Evolutionary conservation across 805 yeast genomes (phyloP).

Genomic region (Nakazawaea ishiwadae): DNA sequence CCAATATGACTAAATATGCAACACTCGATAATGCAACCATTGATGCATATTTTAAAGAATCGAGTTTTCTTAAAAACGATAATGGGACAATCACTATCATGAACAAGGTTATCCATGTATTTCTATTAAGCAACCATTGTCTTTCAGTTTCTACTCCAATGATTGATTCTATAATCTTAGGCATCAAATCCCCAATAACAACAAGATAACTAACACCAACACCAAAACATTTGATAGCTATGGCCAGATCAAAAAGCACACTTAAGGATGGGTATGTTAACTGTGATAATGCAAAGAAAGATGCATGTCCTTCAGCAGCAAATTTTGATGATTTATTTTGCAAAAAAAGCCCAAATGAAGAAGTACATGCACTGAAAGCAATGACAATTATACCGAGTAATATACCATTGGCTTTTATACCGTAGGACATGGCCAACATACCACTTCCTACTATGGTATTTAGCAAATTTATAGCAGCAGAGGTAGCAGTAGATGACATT

Average conservation of each 20-base stretch:
- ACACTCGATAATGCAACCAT: slow-evolving; percentile 79
- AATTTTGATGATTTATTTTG: slow-evolving; percentile 56
- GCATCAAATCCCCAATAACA: slow-evolving; percentile 68
- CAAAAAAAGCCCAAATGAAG: slow-evolving; percentile 56
- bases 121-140: slow-evolving; percentile 31
- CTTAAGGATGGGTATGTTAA: slow-evolving; percentile 57
- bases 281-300: slow-evolving; percentile 60
- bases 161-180: slow-evolving; percentile 43
- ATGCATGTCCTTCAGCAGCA: slow-evolving; percentile 55
- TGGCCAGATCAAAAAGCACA: slow-evolving; percentile 61
- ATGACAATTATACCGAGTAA: slow-evolving; percentile 36
- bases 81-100: slow-evolving; percentile 57
- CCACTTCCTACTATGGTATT: slow-evolving; percentile 55
- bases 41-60: slow-evolving; percentile 82
- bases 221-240: slow-evolving; percentile 68
- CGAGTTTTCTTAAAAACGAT: slow-evolving; percentile 69
- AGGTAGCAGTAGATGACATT: slow-evolving; percentile 33
- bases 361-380: slow-evolving; percentile 38
- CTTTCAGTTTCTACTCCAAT: slow-evolving; percentile 15
- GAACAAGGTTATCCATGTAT: slow-evolving; percentile 58
- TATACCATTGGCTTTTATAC: slow-evolving; percentile 48
- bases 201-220: slow-evolving; percentile 65
- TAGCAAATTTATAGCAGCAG: slow-evolving; percentile 48
- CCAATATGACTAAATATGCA: slow-evolving; percentile 68
- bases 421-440: slow-evolving; percentile 67